These are phyloP conservation scores for Escallonia herrerae DNA, from an alignment of 129 eudicot species.

Conservation along the genomic window DNA sequence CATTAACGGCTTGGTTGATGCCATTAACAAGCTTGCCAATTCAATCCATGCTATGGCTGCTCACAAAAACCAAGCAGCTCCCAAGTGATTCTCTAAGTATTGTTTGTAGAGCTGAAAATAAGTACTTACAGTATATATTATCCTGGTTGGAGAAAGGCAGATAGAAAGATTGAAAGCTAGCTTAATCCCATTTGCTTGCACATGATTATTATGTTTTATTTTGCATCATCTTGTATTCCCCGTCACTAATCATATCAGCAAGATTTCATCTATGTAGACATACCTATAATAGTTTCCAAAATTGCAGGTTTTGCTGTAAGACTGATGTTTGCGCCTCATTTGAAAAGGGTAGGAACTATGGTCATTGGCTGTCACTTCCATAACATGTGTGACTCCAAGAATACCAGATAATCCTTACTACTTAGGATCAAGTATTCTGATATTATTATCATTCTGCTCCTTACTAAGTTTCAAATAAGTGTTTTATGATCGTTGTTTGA, in stretches of 20 bases:
- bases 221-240: not conserved
- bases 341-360: no score
- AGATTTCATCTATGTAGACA: not conserved
- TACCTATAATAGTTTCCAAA: not conserved
- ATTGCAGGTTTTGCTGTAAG: no score
- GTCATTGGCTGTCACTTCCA: no score
- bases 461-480: no score
- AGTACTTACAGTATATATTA: not conserved
- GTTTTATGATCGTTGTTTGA: no score
- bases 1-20: constrained; percentile 48
- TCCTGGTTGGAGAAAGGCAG: not conserved
- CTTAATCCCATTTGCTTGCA: constrained; percentile 4
- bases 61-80: constrained; percentile 19
- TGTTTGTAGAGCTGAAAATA: not conserved
- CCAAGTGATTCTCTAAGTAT: not conserved
- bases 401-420: no score
- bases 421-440: no score
- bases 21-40: constrained; percentile 67
- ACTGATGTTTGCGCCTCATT: no score
- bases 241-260: not conserved
- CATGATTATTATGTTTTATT: constrained; percentile 4
- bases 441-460: no score
- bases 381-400: no score
- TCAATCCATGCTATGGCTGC: constrained; percentile 54
- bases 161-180: not conserved